Evolutionary conservation across 306 rosid species (phyloP).

Genomic region (Cucumis melo): DNA sequence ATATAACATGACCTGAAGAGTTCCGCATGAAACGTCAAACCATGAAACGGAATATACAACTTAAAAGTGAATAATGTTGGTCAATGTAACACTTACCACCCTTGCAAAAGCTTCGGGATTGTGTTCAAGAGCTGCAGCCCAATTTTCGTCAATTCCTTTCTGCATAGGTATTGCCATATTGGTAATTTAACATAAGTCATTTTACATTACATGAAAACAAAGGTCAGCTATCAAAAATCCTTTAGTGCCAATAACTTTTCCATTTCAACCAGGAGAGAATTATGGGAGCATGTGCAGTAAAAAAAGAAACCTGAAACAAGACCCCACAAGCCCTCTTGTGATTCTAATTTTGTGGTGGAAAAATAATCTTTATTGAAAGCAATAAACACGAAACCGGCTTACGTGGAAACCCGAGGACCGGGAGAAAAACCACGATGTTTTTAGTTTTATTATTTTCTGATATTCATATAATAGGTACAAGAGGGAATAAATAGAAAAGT

Average conservation of each 20-base stretch:
- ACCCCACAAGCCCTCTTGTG: not conserved
- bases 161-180: conserved; percentile 13
- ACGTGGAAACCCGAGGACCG: too few relatives aligned
- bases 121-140: conserved; percentile 94
- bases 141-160: conserved; percentile 99
- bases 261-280: not conserved
- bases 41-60: not conserved
- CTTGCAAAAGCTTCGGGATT: conserved; percentile 98
- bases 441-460: too few relatives aligned
- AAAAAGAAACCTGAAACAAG: not conserved
- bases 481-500: too few relatives aligned
- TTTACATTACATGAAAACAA: not conserved
- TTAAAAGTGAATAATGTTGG: not conserved
- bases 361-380: not conserved
- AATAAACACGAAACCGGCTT: too few relatives aligned
- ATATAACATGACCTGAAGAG: conserved; percentile 71
- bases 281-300: not conserved
- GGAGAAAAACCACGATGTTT: too few relatives aligned
- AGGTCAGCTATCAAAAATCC: not conserved
- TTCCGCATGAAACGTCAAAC: not conserved
- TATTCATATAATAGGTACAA: too few relatives aligned
- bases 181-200: conserved; percentile 5
- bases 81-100: conserved; percentile 51
- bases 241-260: not conserved
- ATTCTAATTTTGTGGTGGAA: not conserved